Evolutionary conservation across 495 filamentous ascomycete species (phyloP).

Genomic region (Neurospora sp.): DNA sequence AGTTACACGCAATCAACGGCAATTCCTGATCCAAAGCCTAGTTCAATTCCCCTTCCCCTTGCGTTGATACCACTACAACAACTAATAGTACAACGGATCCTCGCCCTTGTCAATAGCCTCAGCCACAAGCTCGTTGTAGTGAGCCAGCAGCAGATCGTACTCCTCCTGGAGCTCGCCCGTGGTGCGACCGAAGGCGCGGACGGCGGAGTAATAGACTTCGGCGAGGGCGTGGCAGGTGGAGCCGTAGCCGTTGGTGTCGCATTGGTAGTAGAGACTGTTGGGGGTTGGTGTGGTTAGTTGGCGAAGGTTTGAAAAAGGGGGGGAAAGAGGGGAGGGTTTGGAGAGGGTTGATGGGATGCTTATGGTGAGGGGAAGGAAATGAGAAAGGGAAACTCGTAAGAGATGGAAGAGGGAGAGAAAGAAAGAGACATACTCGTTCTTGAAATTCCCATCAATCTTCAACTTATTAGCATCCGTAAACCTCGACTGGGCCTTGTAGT

Average conservation of each 20-base stretch:
- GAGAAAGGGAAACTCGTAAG: not conserved
- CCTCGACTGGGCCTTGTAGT: slow-evolving; percentile 30
- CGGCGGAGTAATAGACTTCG: slow-evolving; percentile 36
- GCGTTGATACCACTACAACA: not conserved
- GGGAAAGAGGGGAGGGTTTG: not conserved
- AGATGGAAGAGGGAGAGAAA: not conserved
- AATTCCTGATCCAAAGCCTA: not conserved
- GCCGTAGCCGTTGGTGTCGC: slow-evolving; percentile 2
- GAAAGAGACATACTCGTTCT: slow-evolving; percentile 21
- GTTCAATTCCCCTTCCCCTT: not conserved
- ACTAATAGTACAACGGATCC: not conserved
- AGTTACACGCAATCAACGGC: not conserved
- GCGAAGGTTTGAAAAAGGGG: too few relatives aligned
- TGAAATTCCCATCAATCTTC: slow-evolving; percentile 35
- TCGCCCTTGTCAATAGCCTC: slow-evolving; percentile 21
- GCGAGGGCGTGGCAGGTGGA: slow-evolving; percentile 26
- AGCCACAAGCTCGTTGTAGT: slow-evolving; percentile 20
- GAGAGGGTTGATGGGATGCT: too few relatives aligned
- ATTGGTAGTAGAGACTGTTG: slow-evolving; percentile 24
- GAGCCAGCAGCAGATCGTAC: slow-evolving; percentile 24
- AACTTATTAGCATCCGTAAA: slow-evolving; percentile 26
- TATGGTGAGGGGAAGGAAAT: slow-evolving; percentile 11
- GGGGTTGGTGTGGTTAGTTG: slow-evolving; percentile 7
- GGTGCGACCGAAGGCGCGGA: slow-evolving; percentile 25
- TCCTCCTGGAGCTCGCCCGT: slow-evolving; percentile 19